Conservation (phyloP, 345 rosid genomes). For the Linum usitatissimum region DNA sequence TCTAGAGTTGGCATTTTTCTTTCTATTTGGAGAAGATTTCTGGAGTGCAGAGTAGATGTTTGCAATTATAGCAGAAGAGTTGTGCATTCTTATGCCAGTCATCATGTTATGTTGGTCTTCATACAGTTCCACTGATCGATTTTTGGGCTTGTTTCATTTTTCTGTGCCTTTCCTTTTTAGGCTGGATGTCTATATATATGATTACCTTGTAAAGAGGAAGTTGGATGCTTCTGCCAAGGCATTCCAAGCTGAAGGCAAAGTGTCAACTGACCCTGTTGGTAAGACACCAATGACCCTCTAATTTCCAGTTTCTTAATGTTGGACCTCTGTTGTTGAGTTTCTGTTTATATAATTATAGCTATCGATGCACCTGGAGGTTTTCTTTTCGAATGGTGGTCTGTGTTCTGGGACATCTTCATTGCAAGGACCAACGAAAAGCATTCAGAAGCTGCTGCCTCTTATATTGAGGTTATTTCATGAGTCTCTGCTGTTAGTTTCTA, state of each 20-base stretch:
- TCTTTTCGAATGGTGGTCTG: slow-evolving; percentile 76
- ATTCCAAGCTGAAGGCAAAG: slow-evolving; percentile 55
- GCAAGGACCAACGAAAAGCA: slow-evolving; percentile 48
- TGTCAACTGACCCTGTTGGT: slow-evolving; percentile 53
- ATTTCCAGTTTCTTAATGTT: not conserved
- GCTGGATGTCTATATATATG: slow-evolving; percentile 61
- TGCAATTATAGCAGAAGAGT: not conserved
- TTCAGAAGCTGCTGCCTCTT: slow-evolving; percentile 49
- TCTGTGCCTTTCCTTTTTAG: slow-evolving; percentile 20
- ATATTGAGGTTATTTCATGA: slow-evolving; percentile 33
- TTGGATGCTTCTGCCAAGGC: slow-evolving; percentile 46
- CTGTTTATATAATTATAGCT: slow-evolving; percentile 25
- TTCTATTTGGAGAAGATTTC: too few relatives aligned
- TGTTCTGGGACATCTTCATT: slow-evolving; percentile 63
- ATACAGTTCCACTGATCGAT: not conserved
- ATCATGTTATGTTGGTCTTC: not conserved
- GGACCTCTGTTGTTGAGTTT: slow-evolving; percentile 10
- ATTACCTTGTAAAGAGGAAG: slow-evolving; percentile 57
- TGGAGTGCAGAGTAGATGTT: too few relatives aligned
- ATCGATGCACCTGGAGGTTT: slow-evolving; percentile 65
- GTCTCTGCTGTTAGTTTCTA: not conserved
- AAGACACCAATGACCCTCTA: slow-evolving; percentile 2
- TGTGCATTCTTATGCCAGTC: not conserved
- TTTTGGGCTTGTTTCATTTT: not conserved
- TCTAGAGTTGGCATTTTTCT: too few relatives aligned